These are phyloP conservation scores for Delonix regia DNA, from an alignment of 306 rosid genomes.

Conservation along the genomic window DNA sequence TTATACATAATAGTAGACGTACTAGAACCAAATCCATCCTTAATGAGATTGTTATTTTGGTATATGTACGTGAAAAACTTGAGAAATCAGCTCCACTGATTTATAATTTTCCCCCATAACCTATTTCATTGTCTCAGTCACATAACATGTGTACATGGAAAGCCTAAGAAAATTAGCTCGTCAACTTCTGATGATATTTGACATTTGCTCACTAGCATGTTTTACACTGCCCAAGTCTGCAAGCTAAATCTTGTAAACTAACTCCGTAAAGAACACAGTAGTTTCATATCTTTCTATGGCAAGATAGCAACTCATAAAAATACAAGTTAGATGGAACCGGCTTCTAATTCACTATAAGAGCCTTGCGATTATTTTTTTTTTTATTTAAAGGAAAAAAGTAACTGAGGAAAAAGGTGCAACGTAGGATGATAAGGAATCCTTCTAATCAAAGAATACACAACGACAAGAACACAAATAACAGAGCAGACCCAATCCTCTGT, in stretches of 20 bases:
- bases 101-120: no score
- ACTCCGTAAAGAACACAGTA: background rate
- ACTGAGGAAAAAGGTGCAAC: background rate
- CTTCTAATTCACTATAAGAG: background rate
- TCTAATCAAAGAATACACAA: background rate
- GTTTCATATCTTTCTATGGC: background rate
- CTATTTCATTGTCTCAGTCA: background rate
- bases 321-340: background rate
- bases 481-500: background rate
- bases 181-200: no score
- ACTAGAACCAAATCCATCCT: constrained; percentile 7
- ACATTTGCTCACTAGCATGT: no score
- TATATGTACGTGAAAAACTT: background rate
- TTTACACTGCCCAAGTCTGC: no score
- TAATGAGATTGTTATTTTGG: background rate
- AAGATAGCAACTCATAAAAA: background rate
- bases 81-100: background rate
- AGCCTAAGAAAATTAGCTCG: no score
- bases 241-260: background rate
- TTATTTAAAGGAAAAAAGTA: background rate
- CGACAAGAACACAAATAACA: background rate
- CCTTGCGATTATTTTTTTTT: background rate
- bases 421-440: background rate
- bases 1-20: background rate
- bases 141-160: no score